Conservation (phyloP, 306 rosid species). For the Vigna hirtella region DNA sequence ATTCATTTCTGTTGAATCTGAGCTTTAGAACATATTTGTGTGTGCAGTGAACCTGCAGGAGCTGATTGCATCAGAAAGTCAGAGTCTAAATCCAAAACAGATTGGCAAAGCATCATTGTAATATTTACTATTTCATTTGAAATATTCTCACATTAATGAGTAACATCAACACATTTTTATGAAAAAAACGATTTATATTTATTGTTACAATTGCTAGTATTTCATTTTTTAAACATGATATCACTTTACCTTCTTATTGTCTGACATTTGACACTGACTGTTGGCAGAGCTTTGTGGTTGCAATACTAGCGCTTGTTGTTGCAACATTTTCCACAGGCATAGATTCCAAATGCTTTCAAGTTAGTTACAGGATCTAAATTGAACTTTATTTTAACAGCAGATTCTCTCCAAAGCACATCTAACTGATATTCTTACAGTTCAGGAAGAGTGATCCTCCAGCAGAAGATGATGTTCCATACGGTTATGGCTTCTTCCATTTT, state of each 20-base stretch:
- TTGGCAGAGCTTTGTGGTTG: conserved; percentile 90
- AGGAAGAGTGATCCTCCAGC: conserved; percentile 62
- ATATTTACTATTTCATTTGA: conserved; percentile 38
- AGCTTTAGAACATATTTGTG: conserved; percentile 35
- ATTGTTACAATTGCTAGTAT: not conserved
- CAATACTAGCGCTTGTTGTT: conserved; percentile 76
- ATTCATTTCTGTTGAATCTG: conserved; percentile 31
- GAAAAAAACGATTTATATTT: not conserved
- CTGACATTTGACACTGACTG: conserved; percentile 40
- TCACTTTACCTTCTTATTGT: conserved; percentile 26
- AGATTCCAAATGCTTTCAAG: conserved; percentile 95
- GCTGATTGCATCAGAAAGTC: conserved; percentile 69
- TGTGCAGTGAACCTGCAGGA: conserved; percentile 82
- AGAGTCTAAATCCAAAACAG: conserved; percentile 59
- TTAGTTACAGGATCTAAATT: conserved; percentile 51
- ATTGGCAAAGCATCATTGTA: conserved; percentile 94
- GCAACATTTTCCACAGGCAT: conserved; percentile 98
- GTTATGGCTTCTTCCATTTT: conserved; percentile 97
- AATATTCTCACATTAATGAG: not conserved
- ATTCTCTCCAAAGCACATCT: conserved; percentile 43
- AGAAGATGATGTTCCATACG: conserved; percentile 92
- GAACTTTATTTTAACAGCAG: conserved; percentile 26
- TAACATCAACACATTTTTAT: not conserved
- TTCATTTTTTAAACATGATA: not conserved
- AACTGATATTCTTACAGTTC: conserved; percentile 60